Conservation (phyloP, 495 filamentous ascomycete genomes). For the Aspergillus ostianus region DNA sequence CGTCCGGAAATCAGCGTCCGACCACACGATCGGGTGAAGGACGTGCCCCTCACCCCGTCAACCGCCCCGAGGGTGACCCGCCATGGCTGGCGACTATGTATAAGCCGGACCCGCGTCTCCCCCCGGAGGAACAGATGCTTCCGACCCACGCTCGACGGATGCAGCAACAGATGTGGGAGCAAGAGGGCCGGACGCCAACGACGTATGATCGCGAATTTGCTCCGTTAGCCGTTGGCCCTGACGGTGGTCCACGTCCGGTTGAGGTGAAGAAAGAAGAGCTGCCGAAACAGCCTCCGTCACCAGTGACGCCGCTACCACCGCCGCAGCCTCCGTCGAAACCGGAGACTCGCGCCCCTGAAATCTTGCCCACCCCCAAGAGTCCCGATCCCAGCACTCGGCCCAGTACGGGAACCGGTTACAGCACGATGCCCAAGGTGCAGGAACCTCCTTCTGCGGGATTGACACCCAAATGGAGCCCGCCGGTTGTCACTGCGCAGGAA, state of each 20-base stretch:
- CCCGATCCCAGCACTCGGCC: conserved; percentile 36
- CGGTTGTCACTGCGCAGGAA: conserved; percentile 36
- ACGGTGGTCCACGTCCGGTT: conserved; percentile 30
- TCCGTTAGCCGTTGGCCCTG: conserved; percentile 62
- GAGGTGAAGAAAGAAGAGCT: conserved; percentile 28
- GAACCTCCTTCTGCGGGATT: conserved; percentile 38
- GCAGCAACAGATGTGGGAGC: conserved; percentile 93
- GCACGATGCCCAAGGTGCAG: conserved; percentile 54
- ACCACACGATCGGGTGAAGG: conserved; percentile 61
- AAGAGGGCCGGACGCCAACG: conserved; percentile 77
- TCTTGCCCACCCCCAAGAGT: conserved; percentile 26
- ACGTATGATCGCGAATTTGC: conserved; percentile 82
- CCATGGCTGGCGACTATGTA: conserved; percentile 96
- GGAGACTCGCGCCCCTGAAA: conserved; percentile 1
- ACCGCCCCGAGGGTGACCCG: conserved; percentile 88
- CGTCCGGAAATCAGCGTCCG: conserved; percentile 53
- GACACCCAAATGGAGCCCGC: conserved; percentile 38
- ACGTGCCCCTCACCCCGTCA: conserved; percentile 58
- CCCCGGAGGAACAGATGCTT: conserved; percentile 91
- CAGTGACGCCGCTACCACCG: no score
- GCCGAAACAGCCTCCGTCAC: conserved; percentile 18
- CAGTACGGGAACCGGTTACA: conserved; percentile 45
- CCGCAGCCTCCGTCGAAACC: background rate
- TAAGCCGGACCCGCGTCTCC: conserved; percentile 90
- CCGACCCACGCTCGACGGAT: conserved; percentile 90